Base-by-base conservation (phyloP, 2,329 filamentous ascomycete genomes). In the Arthrocladium fulminans region DNA sequence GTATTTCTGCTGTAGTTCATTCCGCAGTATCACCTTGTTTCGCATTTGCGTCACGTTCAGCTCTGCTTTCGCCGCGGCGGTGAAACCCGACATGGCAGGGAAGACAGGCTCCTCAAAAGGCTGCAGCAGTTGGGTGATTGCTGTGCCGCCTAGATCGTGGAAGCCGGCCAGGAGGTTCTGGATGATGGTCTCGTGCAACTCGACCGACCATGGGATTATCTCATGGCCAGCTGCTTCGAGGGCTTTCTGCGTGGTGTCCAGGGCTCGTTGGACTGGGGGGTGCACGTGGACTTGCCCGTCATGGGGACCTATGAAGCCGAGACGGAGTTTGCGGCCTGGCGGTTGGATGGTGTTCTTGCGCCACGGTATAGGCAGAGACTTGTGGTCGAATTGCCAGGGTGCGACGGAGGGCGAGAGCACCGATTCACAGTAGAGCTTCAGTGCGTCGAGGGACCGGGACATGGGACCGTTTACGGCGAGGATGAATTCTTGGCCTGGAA, bases 321-420 rank as follows among this genome's bases (percentile, higher is more conserved):
- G 61, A 22, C 62, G 58, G 15, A 69, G 54, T 46, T 64, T 67
- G 12, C 63, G 59, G 10, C 63, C 61, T 43, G 59, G 59, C 6
- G 64, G 64, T 27, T 63, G 53, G 40, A 65, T 62, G 9, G 59
- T 57, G 32, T 56, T 54, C 42, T 58, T 60, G 49, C 61, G 60
- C 66, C 66, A 69, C 2, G 66, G 66, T n/a, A 68, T 59, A 2
- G 65, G 60, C 15, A 66, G 32, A 40, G 61, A 60, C 52, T 68
- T 67, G 20, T 66, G 65, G 50, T 68, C 66, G 24, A 60, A 52
- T n/a, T 57, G 60, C 66, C 66, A 69, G 1, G 65, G 66, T 2
- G 58, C 57, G 8, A 56, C 51, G 30, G 61, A 48, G 2, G 58
- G 49, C 20, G 62, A 64, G 20, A 67, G 56, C 12, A 69, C 57